Percentiles rank a stretch among this genome's conserved stretches.
Evolutionary conservation across 257 asterid species (phyloP).

Genomic region (Solanum chaucha): DNA sequence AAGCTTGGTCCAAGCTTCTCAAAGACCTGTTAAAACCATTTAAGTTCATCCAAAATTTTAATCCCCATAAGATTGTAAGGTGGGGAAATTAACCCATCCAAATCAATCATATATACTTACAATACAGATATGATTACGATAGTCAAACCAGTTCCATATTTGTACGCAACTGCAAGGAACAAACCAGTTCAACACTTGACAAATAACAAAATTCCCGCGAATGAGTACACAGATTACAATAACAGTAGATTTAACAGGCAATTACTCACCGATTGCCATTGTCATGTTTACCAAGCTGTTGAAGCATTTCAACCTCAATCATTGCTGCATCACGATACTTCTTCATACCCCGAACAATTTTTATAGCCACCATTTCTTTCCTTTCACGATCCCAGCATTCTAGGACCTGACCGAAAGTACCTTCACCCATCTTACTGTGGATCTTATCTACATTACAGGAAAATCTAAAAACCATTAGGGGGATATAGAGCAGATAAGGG

Average conservation of each 20-base stretch:
- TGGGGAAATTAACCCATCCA: slow-evolving; percentile 74
- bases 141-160: slow-evolving; percentile 99
- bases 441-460: slow-evolving; percentile 56
- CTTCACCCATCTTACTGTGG: slow-evolving; percentile 94
- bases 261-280: slow-evolving; percentile 71
- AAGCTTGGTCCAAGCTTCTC: slow-evolving; percentile 99
- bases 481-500: background rate
- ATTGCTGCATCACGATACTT: slow-evolving; percentile 88
- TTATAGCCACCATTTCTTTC: slow-evolving; percentile 83
- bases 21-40: slow-evolving; percentile 93
- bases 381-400: slow-evolving; percentile 90
- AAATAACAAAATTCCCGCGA: slow-evolving; percentile 9
- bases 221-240: background rate
- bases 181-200: slow-evolving; percentile 61
- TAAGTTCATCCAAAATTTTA: slow-evolving; percentile 59
- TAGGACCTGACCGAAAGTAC: slow-evolving; percentile 91
- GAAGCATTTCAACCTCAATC: slow-evolving; percentile 83
- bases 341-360: slow-evolving; percentile 73
- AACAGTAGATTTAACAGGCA: background rate
- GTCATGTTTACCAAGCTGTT: slow-evolving; percentile 84
- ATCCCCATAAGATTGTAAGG: slow-evolving; percentile 42
- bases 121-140: slow-evolving; percentile 99
- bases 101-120: slow-evolving; percentile 79
- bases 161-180: slow-evolving; percentile 99
- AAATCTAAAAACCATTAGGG: background rate